These are phyloP conservation scores for Calonectria pauciramosa DNA, from an alignment of 2,329 filamentous ascomycete genomes.

Conservation along the genomic window DNA sequence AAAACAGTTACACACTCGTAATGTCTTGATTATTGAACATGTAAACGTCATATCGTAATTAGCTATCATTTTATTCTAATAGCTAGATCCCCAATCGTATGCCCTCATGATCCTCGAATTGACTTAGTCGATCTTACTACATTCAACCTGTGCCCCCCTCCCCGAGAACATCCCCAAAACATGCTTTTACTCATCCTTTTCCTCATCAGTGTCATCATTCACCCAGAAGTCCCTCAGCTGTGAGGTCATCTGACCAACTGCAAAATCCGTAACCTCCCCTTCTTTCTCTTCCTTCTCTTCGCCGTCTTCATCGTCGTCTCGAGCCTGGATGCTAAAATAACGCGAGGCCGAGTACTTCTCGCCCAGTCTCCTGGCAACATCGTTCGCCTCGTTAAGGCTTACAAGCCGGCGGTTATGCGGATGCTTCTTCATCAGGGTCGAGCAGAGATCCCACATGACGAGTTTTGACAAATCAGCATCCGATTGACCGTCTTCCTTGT, in stretches of 20 bases:
- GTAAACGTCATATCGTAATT: background rate
- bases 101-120: background rate
- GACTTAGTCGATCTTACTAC: background rate
- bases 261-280: constrained; percentile 48
- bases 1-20: background rate
- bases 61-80: background rate
- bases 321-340: constrained; percentile 53
- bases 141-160: background rate
- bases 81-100: background rate
- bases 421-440: constrained; percentile 47
- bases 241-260: constrained; percentile 38
- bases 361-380: constrained; percentile 69
- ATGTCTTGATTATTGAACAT: background rate
- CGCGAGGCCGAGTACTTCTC: constrained; percentile 59
- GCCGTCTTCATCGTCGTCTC: constrained; percentile 44
- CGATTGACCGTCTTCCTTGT: constrained; percentile 28
- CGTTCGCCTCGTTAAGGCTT: constrained; percentile 69
- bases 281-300: constrained; percentile 43
- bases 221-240: background rate
- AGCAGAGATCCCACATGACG: constrained; percentile 53
- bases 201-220: constrained; percentile 25
- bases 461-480: constrained; percentile 26
- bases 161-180: background rate
- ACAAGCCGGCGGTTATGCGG: constrained; percentile 63
- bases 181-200: constrained; percentile 15